phyloP scores from a whole-genome alignment of 2,329 filamentous ascomycete species.

The Teratosphaeria pseudoeucalypti region DNA sequence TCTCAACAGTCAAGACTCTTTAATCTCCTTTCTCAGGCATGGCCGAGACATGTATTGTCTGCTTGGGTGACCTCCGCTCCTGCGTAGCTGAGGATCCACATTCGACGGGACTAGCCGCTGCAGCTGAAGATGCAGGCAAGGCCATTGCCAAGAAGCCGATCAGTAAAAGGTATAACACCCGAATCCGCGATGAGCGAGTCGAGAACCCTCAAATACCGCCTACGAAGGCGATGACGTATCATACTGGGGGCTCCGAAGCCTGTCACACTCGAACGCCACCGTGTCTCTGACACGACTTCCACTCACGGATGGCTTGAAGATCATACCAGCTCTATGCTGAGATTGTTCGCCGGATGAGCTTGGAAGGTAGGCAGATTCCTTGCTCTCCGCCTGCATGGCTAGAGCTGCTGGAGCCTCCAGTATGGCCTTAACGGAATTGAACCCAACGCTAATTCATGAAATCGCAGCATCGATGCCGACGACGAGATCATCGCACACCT shows the following conservation, averaged over 20 bases:
- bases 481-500: conserved; percentile 50
- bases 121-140: conserved; percentile 13
- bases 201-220: conserved; percentile 9
- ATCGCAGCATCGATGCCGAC: conserved; percentile 27
- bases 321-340: conserved; percentile 7
- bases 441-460: conserved; percentile 16
- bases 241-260: conserved; percentile 22
- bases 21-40: conserved; percentile 26
- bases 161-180: conserved; percentile 24
- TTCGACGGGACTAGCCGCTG: conserved; percentile 25
- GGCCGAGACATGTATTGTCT: conserved; percentile 62
- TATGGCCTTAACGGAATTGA: conserved; percentile 6
- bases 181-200: conserved; percentile 11
- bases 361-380: conserved; percentile 28
- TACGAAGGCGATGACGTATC: conserved; percentile 11
- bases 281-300: conserved; percentile 21
- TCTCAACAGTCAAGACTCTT: not conserved
- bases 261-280: conserved; percentile 8
- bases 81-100: conserved; percentile 41
- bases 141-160: conserved; percentile 18
- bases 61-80: conserved; percentile 58
- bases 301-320: conserved; percentile 31
- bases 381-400: conserved; percentile 13
- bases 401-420: conserved; percentile 23
- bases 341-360: conserved; percentile 29